Conservation (phyloP, 2,329 filamentous ascomycete species). For the Aspergillus calidoustus region DNA sequence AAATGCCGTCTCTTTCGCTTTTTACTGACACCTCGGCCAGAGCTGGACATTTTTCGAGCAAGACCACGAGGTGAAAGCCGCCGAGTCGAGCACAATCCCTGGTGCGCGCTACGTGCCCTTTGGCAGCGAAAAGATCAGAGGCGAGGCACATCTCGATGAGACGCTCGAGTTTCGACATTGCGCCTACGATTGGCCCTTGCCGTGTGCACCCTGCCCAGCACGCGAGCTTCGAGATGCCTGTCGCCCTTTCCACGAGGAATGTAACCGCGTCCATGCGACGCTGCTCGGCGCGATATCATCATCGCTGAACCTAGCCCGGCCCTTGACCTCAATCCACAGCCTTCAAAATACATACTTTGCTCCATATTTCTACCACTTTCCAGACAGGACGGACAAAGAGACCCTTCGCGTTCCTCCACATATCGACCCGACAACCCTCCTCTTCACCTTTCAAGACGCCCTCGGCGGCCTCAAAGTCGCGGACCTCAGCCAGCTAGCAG, state of each 20-base stretch:
- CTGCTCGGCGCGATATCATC: background rate
- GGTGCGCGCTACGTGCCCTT: constrained; percentile 10
- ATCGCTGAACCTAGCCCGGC: background rate
- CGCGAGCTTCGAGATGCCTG: background rate
- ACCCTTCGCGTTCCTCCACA: constrained; percentile 3
- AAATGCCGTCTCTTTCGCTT: too few relatives aligned
- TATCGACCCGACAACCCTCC: constrained; percentile 7
- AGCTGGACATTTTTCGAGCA: background rate
- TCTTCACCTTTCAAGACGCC: constrained; percentile 10
- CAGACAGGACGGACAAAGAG: background rate
- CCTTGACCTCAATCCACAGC: background rate
- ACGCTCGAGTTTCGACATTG: background rate
- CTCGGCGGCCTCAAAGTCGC: constrained; percentile 1
- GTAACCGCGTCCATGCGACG: background rate
- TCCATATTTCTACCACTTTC: background rate
- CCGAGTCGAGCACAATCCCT: background rate
- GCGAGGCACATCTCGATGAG: constrained; percentile 7
- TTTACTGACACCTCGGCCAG: background rate
- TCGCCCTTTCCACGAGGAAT: background rate
- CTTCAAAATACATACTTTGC: background rate
- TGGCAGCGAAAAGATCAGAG: constrained; percentile 3
- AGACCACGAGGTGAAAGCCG: background rate
- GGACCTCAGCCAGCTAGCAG: background rate
- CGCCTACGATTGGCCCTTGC: background rate
- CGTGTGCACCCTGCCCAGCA: background rate